Base-by-base conservation (phyloP, 352 stramenopile species). In the Saprolegnia parasitica region DNA sequence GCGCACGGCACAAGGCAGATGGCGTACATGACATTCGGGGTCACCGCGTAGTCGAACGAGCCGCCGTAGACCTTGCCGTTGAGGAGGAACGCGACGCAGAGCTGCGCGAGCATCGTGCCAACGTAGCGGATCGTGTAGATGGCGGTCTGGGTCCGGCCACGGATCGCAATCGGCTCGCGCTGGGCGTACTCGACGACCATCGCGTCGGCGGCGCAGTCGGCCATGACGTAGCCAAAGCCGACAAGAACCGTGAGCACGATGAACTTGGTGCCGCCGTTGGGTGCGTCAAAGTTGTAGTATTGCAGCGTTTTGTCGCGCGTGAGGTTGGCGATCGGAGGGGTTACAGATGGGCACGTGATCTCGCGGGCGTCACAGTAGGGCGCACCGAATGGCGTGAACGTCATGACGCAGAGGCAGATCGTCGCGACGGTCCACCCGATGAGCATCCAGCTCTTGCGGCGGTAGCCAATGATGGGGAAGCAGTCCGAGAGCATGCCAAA, bases 161-260 rank as follows among this genome's bases (percentile, higher is more conserved):
- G 74, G 24, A 74, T 63, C 60, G 64, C 70, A 70, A 72, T 67
- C 0, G 71, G 71, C 32, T 78, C 74, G 21, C 74, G 67, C 35
- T 78, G 74, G 1, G 74, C 71, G 49, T 71, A 75, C 65, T 77
- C 68, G 52, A 78, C 65, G 64, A 78, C 73, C 67, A 76, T 72
- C 13, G 70, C 74, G 56, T 78, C 74, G 23, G 65, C 72, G 16
- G 74, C 74, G 0, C 73, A 67, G 45, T 52, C 73, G n/a, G 67
- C 37, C 18, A 71, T 76, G 52, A 88, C 56, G 72, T 86, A 88
- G 0, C 78, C 80, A 58, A 83, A 74, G 6, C 78, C 74, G 15
- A 76, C 78, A 47, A 87, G 67, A 66, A 82, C 81, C 76, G 84
- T 85, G 62, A 87, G 72, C 45, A 87, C 72, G 29, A 85, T 72